phyloP scores from a whole-genome alignment of 305 asterid genomes.

The Fraxinus albicans region DNA sequence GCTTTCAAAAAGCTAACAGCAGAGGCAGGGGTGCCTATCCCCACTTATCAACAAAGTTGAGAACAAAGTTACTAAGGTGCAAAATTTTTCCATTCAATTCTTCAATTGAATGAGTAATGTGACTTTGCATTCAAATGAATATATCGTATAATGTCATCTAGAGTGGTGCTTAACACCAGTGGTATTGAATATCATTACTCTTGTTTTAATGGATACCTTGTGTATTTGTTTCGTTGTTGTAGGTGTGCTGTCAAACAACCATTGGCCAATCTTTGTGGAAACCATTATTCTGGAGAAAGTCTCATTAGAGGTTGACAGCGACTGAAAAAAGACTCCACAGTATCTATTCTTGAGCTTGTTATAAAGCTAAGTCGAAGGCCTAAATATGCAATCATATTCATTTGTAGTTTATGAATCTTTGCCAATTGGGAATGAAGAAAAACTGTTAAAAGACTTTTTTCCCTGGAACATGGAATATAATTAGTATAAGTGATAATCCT shows the following conservation, averaged over 20 bases:
- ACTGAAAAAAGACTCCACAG: not conserved
- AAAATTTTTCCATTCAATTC: not conserved
- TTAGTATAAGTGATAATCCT: not conserved
- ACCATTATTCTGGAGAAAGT: not conserved
- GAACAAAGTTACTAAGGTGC: not conserved
- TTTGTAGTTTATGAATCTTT: not conserved
- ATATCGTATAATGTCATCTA: no score
- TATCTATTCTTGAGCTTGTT: not conserved
- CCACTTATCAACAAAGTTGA: constrained; percentile 44
- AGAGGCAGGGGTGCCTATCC: constrained; percentile 73
- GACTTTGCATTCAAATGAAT: no score
- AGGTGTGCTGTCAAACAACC: not conserved
- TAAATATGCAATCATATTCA: not conserved
- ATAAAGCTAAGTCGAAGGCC: not conserved
- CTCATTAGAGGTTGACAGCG: not conserved
- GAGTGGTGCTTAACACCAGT: no score
- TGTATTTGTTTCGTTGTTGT: not conserved
- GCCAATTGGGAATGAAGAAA: not conserved
- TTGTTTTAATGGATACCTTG: not conserved
- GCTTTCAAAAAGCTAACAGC: constrained; percentile 53
- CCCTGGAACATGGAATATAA: not conserved
- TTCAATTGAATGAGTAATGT: not conserved
- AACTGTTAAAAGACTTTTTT: not conserved
- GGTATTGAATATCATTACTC: no score
- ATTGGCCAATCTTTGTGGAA: not conserved